Conservation (phyloP, 2,329 filamentous ascomycete genomes). For the Claviceps sp. region DNA sequence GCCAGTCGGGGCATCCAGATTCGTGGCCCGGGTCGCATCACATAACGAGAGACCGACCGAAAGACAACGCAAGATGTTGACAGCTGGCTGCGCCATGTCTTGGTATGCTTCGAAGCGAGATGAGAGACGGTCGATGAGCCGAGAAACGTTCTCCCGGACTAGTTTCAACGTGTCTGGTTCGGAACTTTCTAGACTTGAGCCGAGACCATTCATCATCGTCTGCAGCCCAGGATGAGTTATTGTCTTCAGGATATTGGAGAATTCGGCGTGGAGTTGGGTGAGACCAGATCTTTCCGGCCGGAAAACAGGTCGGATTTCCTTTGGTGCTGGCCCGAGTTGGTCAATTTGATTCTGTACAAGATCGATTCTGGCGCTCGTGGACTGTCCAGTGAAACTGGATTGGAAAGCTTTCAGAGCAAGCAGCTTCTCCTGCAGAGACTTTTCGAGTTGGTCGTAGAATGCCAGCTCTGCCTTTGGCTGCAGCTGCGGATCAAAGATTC, state of each 20-base stretch:
- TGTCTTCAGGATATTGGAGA: conserved; percentile 61
- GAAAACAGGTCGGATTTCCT: conserved; percentile 52
- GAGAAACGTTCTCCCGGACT: conserved; percentile 43
- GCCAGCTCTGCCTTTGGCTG: conserved; percentile 51
- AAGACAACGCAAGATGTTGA: conserved; percentile 68
- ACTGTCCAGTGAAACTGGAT: conserved; percentile 50
- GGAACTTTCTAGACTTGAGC: conserved; percentile 10
- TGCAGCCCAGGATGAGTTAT: conserved; percentile 29
- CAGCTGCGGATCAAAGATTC: conserved; percentile 69
- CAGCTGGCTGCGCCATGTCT: conserved; percentile 66
- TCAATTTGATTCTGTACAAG: conserved; percentile 48
- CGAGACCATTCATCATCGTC: conserved; percentile 6
- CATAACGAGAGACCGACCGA: conserved; percentile 60
- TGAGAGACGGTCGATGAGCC: conserved; percentile 57
- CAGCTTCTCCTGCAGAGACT: conserved; percentile 42
- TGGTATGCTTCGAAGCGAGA: conserved; percentile 66
- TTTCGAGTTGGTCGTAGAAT: conserved; percentile 40
- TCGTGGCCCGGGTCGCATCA: conserved; percentile 29
- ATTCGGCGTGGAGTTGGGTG: conserved; percentile 64
- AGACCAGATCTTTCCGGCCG: conserved; percentile 58
- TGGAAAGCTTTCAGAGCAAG: conserved; percentile 54
- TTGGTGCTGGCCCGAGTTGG: conserved; percentile 52
- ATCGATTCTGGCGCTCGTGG: conserved; percentile 52
- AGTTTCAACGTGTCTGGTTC: conserved; percentile 30
- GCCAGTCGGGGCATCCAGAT: conserved; percentile 19